A percentile compares a stretch with the other conserved stretches of the same genome.
Conservation (phyloP, 306 rosid species). For the Sophora flavescens region DNA sequence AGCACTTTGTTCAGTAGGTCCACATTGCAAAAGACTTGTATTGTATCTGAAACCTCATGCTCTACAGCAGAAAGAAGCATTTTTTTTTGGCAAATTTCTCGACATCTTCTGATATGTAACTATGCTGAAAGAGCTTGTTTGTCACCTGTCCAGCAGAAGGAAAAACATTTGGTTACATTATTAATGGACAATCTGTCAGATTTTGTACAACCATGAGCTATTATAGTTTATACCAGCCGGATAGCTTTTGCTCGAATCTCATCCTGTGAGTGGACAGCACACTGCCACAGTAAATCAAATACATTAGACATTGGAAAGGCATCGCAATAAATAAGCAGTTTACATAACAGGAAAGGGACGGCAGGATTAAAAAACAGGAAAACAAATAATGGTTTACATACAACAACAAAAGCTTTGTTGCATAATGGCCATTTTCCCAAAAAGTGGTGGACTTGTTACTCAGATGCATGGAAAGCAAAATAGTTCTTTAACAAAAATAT, state of each 20-base stretch:
- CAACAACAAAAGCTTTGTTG: too few species aligned
- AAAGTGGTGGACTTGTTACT: neutral
- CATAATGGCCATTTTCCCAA: slow-evolving; percentile 21
- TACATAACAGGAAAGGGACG: slow-evolving; percentile 25
- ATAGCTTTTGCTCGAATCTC: slow-evolving; percentile 97
- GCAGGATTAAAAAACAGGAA: slow-evolving; percentile 7
- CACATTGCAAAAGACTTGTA: slow-evolving; percentile 62
- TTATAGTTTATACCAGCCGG: slow-evolving; percentile 77
- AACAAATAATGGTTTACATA: slow-evolving; percentile 6
- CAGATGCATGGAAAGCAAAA: neutral
- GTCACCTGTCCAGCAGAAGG: slow-evolving; percentile 71
- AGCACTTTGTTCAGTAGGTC: slow-evolving; percentile 57
- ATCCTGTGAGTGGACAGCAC: slow-evolving; percentile 92
- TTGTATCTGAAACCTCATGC: slow-evolving; percentile 54
- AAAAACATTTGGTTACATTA: slow-evolving; percentile 27
- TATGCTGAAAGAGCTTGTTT: slow-evolving; percentile 91
- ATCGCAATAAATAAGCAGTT: slow-evolving; percentile 1
- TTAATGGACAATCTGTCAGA: slow-evolving; percentile 17
- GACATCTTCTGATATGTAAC: slow-evolving; percentile 75
- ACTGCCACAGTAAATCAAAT: slow-evolving; percentile 66
- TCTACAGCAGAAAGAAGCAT: slow-evolving; percentile 82
- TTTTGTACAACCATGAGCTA: slow-evolving; percentile 36
- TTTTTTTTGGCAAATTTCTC: slow-evolving; percentile 78
- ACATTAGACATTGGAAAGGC: slow-evolving; percentile 36
- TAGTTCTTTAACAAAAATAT: neutral